Conservation (phyloP, 2,329 filamentous ascomycete genomes). For the Cordyceps javanica region DNA sequence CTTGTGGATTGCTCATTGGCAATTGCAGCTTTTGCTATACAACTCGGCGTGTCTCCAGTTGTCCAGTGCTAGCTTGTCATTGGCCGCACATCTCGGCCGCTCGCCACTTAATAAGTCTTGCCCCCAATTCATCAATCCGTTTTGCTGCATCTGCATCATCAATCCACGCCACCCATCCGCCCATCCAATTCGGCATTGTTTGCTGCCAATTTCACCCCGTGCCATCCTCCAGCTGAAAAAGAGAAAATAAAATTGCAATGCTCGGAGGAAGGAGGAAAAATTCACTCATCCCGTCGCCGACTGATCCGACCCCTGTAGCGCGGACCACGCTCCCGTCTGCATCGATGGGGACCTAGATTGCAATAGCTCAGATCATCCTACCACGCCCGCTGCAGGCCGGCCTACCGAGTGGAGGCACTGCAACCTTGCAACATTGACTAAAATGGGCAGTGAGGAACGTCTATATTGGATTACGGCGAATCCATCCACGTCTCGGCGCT, state of each 20-base stretch:
- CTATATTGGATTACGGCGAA: background rate
- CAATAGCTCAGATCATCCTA: slow-evolving; percentile 7
- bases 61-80: background rate
- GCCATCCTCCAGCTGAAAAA: background rate
- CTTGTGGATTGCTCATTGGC: too few relatives aligned
- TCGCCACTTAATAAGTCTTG: background rate
- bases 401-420: background rate
- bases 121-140: background rate
- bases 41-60: too few relatives aligned
- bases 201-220: background rate
- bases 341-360: slow-evolving; percentile 1
- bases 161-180: too few relatives aligned
- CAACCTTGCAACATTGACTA: background rate
- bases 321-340: background rate
- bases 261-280: too few relatives aligned
- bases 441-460: background rate
- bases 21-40: too few relatives aligned
- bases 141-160: background rate
- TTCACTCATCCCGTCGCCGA: background rate
- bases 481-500: background rate
- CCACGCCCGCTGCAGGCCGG: background rate
- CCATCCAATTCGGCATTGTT: background rate
- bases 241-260: background rate
- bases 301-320: background rate
- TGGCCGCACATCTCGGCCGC: background rate